Percentiles rank a stretch among this genome's conserved stretches.
phyloP scores from a whole-genome alignment of 257 asterid species.

The Solanum virginianum region DNA sequence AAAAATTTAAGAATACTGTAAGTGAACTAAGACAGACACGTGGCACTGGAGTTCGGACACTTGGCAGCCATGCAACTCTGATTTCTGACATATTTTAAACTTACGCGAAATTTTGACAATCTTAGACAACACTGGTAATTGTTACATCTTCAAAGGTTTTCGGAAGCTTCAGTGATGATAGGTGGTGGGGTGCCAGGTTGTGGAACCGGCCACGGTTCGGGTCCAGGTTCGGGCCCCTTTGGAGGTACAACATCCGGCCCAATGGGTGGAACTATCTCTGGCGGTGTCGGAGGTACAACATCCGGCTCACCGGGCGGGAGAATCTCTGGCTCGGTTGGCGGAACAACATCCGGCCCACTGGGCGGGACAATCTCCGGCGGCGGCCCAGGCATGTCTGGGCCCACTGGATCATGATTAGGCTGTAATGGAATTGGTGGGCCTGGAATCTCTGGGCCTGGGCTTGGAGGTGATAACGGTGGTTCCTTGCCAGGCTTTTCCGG shows the following conservation, averaged over 20 bases:
- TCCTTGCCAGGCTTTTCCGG: conserved; percentile 39
- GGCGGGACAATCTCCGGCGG: not conserved
- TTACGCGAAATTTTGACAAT: not conserved
- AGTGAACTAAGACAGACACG: not conserved
- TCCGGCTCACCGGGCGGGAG: not conserved
- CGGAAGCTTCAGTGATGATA: not conserved
- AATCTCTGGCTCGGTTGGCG: not conserved
- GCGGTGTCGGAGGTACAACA: not conserved
- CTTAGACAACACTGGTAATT: not conserved
- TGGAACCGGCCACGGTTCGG: not conserved
- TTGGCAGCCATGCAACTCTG: not conserved
- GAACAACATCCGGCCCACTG: not conserved
- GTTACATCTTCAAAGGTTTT: not conserved
- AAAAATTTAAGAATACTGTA: not conserved
- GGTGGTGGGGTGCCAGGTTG: not conserved
- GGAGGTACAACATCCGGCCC: conserved; percentile 1
- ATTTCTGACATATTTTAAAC: not conserved
- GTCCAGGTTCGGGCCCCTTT: not conserved
- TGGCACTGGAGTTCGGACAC: not conserved
- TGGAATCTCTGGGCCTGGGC: conserved; percentile 21
- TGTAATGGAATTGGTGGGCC: conserved; percentile 31
- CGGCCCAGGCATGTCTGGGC: not conserved
- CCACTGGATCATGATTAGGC: conserved; percentile 3
- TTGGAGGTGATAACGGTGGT: conserved; percentile 8
- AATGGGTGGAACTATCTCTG: not conserved